Evolutionary conservation across 805 yeast genomes (phyloP).

Genomic region (Myxozyma lipomycoides): DNA sequence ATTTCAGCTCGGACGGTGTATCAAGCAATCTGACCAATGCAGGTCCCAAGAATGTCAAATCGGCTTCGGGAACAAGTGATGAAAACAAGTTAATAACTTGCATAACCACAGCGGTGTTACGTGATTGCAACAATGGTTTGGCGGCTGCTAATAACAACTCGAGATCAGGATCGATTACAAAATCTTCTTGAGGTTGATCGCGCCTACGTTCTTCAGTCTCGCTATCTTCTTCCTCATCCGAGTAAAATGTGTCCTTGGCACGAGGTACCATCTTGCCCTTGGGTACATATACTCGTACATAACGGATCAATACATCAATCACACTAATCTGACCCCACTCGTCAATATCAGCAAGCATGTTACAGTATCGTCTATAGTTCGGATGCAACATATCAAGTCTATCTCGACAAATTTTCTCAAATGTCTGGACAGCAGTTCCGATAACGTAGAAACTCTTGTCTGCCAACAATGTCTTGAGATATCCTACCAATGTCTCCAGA

Average conservation of each 20-base stretch:
- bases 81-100: slow-evolving; percentile 55
- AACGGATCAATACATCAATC: slow-evolving; percentile 62
- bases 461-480: slow-evolving; percentile 51
- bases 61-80: slow-evolving; percentile 55
- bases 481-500: slow-evolving; percentile 47
- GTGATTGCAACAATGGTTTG: slow-evolving; percentile 46
- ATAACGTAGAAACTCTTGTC: slow-evolving; percentile 67
- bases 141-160: slow-evolving; percentile 50
- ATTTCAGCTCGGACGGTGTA: slow-evolving; percentile 38
- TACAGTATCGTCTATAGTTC: slow-evolving; percentile 56
- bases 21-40: slow-evolving; percentile 46
- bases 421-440: slow-evolving; percentile 60
- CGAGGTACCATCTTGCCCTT: slow-evolving; percentile 23
- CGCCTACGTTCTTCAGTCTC: slow-evolving; percentile 1
- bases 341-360: slow-evolving; percentile 50
- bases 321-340: slow-evolving; percentile 64
- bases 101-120: slow-evolving; percentile 58
- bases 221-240: slow-evolving; percentile 39
- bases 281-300: slow-evolving; percentile 56
- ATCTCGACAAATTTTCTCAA: slow-evolving; percentile 51
- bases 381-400: slow-evolving; percentile 67
- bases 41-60: slow-evolving; percentile 48
- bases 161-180: slow-evolving; percentile 51
- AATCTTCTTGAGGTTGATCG: slow-evolving; percentile 20
- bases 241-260: slow-evolving; percentile 20